A percentile compares a stretch with the other conserved stretches of the same genome.
These are phyloP conservation scores for Aspergillus glaucus DNA, from an alignment of 2,329 filamentous ascomycete genomes.

Conservation along the genomic window DNA sequence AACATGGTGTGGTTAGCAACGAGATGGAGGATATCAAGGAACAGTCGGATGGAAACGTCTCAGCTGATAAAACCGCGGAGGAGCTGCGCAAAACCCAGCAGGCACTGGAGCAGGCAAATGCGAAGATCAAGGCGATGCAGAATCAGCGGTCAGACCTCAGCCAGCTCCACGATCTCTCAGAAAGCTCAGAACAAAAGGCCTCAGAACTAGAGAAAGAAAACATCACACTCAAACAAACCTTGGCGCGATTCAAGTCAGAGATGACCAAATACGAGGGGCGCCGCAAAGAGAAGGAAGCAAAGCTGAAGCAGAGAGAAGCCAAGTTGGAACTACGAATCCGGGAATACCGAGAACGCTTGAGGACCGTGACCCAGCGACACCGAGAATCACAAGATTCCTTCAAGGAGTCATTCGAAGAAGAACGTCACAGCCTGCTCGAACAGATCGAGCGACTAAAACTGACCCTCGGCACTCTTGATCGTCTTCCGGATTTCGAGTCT, in stretches of 20 bases:
- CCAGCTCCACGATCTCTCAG: constrained; percentile 28
- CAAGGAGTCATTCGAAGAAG: constrained; percentile 28
- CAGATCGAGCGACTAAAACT: constrained; percentile 33
- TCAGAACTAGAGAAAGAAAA: constrained; percentile 38
- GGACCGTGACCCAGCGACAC: constrained; percentile 27
- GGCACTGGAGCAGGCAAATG: constrained; percentile 29
- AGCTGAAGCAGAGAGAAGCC: constrained; percentile 34
- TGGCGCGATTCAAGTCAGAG: constrained; percentile 37
- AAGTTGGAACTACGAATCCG: constrained; percentile 35
- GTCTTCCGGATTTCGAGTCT: constrained; percentile 14
- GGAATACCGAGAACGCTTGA: constrained; percentile 36
- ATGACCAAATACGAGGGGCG: constrained; percentile 38
- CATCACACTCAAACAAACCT: constrained; percentile 31
- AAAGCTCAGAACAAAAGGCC: constrained; percentile 37
- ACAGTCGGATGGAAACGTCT: constrained; percentile 2
- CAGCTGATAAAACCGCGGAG: constrained; percentile 9
- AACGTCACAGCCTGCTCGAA: constrained; percentile 33
- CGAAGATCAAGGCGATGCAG: constrained; percentile 29
- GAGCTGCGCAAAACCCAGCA: constrained; percentile 28
- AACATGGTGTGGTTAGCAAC: constrained; percentile 32
- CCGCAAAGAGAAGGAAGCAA: constrained; percentile 38
- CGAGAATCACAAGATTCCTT: constrained; percentile 31
- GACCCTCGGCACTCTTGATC: constrained; percentile 24
- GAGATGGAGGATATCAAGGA: constrained; percentile 17
- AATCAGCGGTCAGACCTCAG: constrained; percentile 26